Evolutionary conservation across 106 monocot species (phyloP), one percentile per base, ranked within the genome.

Genomic region (Dioscorea zingiberensis): DNA sequence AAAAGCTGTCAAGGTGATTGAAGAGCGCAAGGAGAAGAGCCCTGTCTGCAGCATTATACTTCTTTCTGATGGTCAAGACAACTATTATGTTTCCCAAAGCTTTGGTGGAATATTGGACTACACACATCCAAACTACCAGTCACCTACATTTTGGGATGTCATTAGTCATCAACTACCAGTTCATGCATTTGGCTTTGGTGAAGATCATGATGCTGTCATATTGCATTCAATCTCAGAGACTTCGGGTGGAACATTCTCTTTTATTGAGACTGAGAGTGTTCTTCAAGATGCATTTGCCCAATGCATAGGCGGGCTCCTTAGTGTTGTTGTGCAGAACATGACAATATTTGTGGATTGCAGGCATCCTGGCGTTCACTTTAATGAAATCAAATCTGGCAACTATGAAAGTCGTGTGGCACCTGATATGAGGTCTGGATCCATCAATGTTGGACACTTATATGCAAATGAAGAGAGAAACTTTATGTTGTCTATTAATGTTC

Each of bases 231-330:
- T 95, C 45, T 80, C 91, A 17, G 87, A 95, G 66, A 71, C 56
- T 47, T 88, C 91, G n/a, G 81, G 91, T 21, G 94, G 94, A 17
- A 95, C 94, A 2, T 95, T 91, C 53, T 95, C 95, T 25, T 95
- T 95, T 48, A 91, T 95, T 13, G 95, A 97, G 68, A 63, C 87
- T 16, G 88, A 88, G 65, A 59, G 68, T 61, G 85, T 71, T 27
- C 88, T 97, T 24, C 95, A 91, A 66, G 91, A 91, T 68, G 91
- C 95, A 0, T 91, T 95, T 73, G 95, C 95, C 6, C 95, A 88
- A 55, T 95, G 94, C 82, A 91, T 95, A n/a, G 94, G 94, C n/a
- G 94, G 94, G 62, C 81, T 95, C 17, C 83, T 95, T 3, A 95
- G 94, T 44, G 88, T 95, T 25, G 87, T 83, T 29, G 85, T 85